Evolutionary conservation across 2,329 filamentous ascomycete genomes (phyloP), one percentile per base, ranked within the genome.

Genomic region (Aspergillus phoenicis): DNA sequence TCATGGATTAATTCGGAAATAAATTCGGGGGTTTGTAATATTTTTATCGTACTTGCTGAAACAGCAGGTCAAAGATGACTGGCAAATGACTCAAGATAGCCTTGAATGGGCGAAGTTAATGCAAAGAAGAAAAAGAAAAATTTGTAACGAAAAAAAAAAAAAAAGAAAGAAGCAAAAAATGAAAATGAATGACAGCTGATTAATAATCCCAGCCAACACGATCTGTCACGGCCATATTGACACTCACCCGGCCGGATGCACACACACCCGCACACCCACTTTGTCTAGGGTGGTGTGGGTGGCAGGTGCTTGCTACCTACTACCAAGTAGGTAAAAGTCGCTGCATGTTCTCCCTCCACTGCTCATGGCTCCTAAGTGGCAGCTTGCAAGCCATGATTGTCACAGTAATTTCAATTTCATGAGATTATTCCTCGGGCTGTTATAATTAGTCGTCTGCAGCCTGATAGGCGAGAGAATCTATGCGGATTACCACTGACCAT

Each of bases 311-410:
- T 52, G 55, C 45, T 48, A 58, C 33, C 62, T 59, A 52, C 59
- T 43, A 43, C 39, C 15, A 20, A 20, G n/a, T 20, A 20, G 39
- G 57, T 36, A 36, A 36, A 36, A 13, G 33, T 15, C 62, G 65
- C 65, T 67, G 63, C 62, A 66, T 56, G 49, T 26, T 59, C 59
- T 62, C 61, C 56, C 41, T 48, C 33, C 33, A 36, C 11, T 36
- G 5, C 33, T 5, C 63, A 62, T 52, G 61, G 57, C 55, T 56
- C 51, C 59, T 54, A 15, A n/a, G 8, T 26, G 13, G 30, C 22
- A 52, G 30, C 7, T 13, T 5, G 33, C 11, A 36, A 36, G 33
- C 33, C 33, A 57, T 11, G 26, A 52, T 51, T 17, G 48, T 36
- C 22, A 52, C 20, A 41, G 43, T 24, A 58, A 30, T 58, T 26